Percentiles rank a stretch among this genome's conserved stretches.
phyloP scores from a whole-genome alignment of 257 asterid genomes.

The Solanum virginianum region DNA sequence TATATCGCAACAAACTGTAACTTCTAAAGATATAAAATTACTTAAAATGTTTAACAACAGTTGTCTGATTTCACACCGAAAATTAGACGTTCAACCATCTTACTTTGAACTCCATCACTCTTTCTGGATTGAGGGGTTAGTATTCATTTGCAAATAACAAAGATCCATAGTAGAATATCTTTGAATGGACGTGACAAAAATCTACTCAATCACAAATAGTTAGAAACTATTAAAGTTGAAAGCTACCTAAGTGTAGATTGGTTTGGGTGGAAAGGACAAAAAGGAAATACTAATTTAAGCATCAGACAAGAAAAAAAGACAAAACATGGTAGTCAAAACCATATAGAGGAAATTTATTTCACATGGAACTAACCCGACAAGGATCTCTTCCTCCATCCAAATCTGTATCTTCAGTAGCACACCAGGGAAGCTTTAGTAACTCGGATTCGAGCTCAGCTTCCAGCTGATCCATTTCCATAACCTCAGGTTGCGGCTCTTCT shows the following conservation, averaged over 20 bases:
- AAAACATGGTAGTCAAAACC: neutral
- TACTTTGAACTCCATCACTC: neutral
- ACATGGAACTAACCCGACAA: conserved; percentile 14
- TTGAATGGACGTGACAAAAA: neutral
- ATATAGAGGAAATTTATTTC: neutral
- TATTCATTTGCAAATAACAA: neutral
- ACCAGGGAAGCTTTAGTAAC: conserved; percentile 41
- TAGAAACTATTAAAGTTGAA: neutral
- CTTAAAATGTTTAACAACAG: neutral
- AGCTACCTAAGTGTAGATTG: neutral
- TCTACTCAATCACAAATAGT: neutral
- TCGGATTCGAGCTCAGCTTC: conserved; percentile 45
- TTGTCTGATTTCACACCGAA: neutral
- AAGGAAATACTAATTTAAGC: neutral
- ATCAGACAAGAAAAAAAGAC: neutral
- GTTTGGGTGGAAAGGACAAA: neutral
- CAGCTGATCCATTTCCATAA: conserved; percentile 40
- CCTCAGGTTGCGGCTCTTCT: conserved; percentile 30
- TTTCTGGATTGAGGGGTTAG: neutral
- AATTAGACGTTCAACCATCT: neutral
- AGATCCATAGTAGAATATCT: neutral
- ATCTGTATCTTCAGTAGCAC: conserved; percentile 11
- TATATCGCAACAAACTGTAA: neutral
- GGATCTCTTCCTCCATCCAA: conserved; percentile 14
- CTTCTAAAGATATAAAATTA: neutral